A percentile compares a stretch with the other conserved stretches of the same genome.
Conservation (phyloP, 352 stramenopile species). For the Pythium insidiosum region DNA sequence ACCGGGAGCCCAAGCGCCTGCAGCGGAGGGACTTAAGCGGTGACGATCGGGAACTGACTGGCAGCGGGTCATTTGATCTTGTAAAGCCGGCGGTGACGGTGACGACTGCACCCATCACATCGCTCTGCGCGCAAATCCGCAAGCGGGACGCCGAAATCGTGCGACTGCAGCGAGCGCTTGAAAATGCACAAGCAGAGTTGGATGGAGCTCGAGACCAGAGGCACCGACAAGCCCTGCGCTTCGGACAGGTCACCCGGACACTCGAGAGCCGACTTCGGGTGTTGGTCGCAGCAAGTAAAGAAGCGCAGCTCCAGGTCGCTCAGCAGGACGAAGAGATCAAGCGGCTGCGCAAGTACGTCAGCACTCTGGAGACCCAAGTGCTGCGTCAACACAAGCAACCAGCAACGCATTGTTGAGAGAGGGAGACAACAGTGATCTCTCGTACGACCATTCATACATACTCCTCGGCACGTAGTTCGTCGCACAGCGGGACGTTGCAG, state of each 20-base stretch:
- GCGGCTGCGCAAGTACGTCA: constrained; percentile 4
- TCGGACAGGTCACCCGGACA: constrained; percentile 17
- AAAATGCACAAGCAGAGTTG: constrained; percentile 21
- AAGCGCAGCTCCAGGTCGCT: neutral
- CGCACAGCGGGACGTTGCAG: constrained; percentile 19
- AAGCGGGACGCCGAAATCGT: constrained; percentile 24
- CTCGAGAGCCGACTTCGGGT: constrained; percentile 35
- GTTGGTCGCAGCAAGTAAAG: constrained; percentile 9
- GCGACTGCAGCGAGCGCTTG: constrained; percentile 17
- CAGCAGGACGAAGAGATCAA: neutral
- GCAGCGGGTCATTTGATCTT: no score
- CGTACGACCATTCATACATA: constrained; percentile 10
- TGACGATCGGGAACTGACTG: no score
- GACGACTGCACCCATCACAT: constrained; percentile 39
- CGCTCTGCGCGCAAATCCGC: constrained; percentile 26
- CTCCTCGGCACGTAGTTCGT: constrained; percentile 15
- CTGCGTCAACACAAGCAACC: neutral
- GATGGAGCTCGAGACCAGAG: constrained; percentile 20
- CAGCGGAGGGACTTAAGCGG: no score
- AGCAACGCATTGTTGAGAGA: neutral
- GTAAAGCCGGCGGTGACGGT: no score
- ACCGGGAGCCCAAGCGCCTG: no score
- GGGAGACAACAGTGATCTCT: neutral
- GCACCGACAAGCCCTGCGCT: constrained; percentile 12
- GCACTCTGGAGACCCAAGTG: constrained; percentile 11